A percentile compares a stretch with the other conserved stretches of the same genome.
These are phyloP conservation scores for Daldinia caldariorum DNA, from an alignment of 495 filamentous ascomycete genomes.

Conservation along the genomic window DNA sequence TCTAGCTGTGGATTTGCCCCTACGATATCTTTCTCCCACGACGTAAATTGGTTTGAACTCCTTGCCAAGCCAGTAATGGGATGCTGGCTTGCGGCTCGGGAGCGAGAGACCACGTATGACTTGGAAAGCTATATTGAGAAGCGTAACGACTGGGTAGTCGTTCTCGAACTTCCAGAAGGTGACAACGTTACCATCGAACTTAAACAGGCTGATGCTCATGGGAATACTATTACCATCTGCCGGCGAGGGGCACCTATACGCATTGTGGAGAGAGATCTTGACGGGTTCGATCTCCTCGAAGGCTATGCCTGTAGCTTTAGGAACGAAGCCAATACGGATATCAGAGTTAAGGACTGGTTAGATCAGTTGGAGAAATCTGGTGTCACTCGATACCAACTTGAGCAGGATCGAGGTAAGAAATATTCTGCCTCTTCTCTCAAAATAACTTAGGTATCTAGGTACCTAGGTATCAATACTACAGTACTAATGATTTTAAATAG, in stretches of 20 bases:
- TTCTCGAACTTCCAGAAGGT: conserved; percentile 6
- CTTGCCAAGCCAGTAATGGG: background rate
- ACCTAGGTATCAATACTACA: no score
- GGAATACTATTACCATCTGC: conserved; percentile 22
- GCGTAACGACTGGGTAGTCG: conserved; percentile 19
- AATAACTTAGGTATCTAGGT: no score
- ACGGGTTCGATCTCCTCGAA: conserved; percentile 2
- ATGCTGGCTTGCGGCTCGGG: conserved; percentile 26
- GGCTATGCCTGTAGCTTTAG: conserved; percentile 23
- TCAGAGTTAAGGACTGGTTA: conserved; percentile 17
- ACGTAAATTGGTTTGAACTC: conserved; percentile 11
- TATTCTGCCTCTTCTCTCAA: background rate
- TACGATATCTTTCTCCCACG: conserved; percentile 14
- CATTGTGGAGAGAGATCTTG: background rate
- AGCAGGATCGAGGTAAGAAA: conserved; percentile 11
- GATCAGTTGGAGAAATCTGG: conserved; percentile 16
- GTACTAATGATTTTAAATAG: conserved; percentile 7
- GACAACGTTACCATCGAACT: conserved; percentile 20
- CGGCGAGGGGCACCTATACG: background rate
- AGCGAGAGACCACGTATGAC: background rate
- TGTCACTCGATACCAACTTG: conserved; percentile 17
- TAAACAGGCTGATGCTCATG: conserved; percentile 7
- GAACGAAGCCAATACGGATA: background rate
- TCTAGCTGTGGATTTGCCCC: background rate
- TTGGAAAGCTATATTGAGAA: conserved; percentile 5